phyloP scores from a whole-genome alignment of 176 grass and related monocot genomes.

The Eragrostis curvula region DNA sequence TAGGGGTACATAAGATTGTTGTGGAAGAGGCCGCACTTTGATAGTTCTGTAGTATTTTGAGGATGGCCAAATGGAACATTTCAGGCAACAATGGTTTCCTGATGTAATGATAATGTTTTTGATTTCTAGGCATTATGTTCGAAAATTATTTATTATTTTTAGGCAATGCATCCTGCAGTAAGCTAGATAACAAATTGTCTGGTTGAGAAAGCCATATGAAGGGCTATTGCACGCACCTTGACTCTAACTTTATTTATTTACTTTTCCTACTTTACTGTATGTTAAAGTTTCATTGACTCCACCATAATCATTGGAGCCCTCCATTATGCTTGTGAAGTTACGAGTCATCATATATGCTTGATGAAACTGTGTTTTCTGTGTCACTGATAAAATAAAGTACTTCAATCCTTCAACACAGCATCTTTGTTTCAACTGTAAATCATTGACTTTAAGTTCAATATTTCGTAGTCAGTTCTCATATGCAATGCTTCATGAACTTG shows the following conservation, averaged over 20 bases:
- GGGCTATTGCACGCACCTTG: not conserved
- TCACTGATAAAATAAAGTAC: not conserved
- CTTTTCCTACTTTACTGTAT: not conserved
- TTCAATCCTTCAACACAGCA: not conserved
- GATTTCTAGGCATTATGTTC: not conserved
- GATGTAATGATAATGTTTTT: not conserved
- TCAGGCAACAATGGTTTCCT: not conserved
- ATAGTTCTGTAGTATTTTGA: conserved; percentile 7
- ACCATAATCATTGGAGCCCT: not conserved
- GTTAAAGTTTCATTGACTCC: not conserved
- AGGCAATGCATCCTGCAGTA: not conserved
- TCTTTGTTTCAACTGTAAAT: not conserved
- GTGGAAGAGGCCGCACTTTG: not conserved
- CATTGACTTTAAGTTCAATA: conserved; percentile 1
- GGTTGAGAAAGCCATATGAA: not conserved
- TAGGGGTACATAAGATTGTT: not conserved
- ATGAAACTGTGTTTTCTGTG: not conserved
- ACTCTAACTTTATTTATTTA: not conserved
- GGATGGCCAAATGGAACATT: not conserved
- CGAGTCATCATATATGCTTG: not conserved
- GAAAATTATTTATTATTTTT: not conserved
- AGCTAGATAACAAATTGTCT: not conserved
- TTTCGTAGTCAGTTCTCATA: not conserved
- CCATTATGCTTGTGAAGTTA: not conserved
- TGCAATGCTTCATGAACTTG: not conserved